Evolutionary conservation across 345 rosid species (phyloP), one percentile per base, ranked within the genome.

Genomic region (Eucalyptus sp.): DNA sequence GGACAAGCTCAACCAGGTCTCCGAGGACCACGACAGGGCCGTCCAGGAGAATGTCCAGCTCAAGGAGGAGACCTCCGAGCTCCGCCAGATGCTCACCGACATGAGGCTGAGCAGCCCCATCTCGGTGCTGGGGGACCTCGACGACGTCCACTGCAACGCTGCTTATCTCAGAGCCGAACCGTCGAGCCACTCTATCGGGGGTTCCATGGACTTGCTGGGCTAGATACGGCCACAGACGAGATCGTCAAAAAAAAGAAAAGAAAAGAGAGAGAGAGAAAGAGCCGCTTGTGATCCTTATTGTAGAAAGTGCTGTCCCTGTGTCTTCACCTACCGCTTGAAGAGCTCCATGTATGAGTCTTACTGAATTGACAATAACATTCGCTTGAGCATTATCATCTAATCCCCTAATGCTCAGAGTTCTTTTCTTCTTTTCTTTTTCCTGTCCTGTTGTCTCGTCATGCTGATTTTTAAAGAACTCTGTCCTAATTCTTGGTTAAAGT

Each of bases 11-110:
- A 89, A 89, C 89, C 89, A 13, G 7, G 88, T 58, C n/a, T 87
- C 89, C 0, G 90, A 89, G 89, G 76, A 49, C 81, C 85, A 80
- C 43, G 90, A 81, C 87, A 87, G 37, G 89, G 88, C 81, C 46
- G 62, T 66, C 37, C 52, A 60, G 89, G 90, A 89, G 60, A 87
- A 89, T 66, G 83, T 79, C 43, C 89, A 87, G 90, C 87, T 89
- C 49, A 76, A 80, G 83, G 89, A 89, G 87, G 90, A 89, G 76
- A 14, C 90, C 8, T 62, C 83, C 25, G 90, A 89, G 89, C 90
- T 89, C 50, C 88, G 89, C 80, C 90, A 89, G 89, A 89, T 89
- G 89, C 50, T 89, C 22, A 87, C 89, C 6, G 87, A 89, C 84
- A 87, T 87, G 89, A 87, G 89, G 66, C 89, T 87, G 37, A 20